These are phyloP conservation scores for Penicillium sclerotiorum DNA, from an alignment of 2,329 filamentous ascomycete species.

Conservation along the genomic window DNA sequence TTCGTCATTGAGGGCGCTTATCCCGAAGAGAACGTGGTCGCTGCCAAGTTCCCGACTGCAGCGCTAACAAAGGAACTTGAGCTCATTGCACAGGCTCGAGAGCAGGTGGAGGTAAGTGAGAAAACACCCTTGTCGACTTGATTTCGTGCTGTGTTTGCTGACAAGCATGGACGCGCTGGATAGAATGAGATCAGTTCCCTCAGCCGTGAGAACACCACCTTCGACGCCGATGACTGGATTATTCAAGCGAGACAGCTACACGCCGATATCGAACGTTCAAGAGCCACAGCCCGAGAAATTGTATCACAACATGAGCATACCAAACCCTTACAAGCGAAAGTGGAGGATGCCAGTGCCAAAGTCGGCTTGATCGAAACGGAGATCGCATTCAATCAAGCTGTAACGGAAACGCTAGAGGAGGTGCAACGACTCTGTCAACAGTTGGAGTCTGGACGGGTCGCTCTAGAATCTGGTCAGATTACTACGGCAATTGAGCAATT, in stretches of 20 bases:
- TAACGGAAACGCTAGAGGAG: conserved; percentile 54
- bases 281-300: conserved; percentile 78
- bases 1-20: conserved; percentile 62
- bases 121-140: neutral
- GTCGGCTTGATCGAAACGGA: conserved; percentile 60
- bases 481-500: conserved; percentile 52
- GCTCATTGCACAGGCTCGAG: conserved; percentile 54
- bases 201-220: conserved; percentile 74
- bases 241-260: conserved; percentile 80
- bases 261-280: conserved; percentile 79
- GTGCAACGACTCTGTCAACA: conserved; percentile 54
- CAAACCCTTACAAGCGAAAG: conserved; percentile 63
- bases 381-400: conserved; percentile 60
- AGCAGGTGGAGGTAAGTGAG: conserved; percentile 55
- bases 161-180: conserved; percentile 7
- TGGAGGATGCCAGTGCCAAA: conserved; percentile 63
- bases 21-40: conserved; percentile 59
- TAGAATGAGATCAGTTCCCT: conserved; percentile 73
- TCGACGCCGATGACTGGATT: conserved; percentile 85
- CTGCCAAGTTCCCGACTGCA: conserved; percentile 53
- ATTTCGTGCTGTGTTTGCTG: conserved; percentile 3
- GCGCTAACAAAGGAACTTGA: conserved; percentile 54
- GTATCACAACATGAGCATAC: conserved; percentile 74
- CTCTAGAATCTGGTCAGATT: conserved; percentile 49
- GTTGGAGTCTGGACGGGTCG: conserved; percentile 51